Conservation (phyloP, 352 stramenopile species). For the Phytophthora megakarya region DNA sequence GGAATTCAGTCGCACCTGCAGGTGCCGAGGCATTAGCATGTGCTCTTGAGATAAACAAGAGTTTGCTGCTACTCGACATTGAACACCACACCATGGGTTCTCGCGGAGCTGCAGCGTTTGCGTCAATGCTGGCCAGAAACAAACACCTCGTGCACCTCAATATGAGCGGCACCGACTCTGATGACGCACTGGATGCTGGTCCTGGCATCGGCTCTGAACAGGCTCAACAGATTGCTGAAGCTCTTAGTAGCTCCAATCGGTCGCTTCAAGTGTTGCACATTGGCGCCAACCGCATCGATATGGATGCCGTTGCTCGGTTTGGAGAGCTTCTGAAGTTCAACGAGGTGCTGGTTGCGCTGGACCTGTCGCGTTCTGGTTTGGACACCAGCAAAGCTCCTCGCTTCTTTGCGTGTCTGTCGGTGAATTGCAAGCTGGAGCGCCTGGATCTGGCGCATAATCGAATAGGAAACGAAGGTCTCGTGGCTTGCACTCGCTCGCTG, state of each 20-base stretch:
- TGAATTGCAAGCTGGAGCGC: conserved; percentile 58
- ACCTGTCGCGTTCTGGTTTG: conserved; percentile 66
- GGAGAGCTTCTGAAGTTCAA: conserved; percentile 62
- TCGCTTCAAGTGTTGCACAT: conserved; percentile 61
- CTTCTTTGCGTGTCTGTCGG: conserved; percentile 71
- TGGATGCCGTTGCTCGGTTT: conserved; percentile 59
- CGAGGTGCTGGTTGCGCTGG: conserved; percentile 51
- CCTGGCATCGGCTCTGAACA: conserved; percentile 57
- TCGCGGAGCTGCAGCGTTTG: conserved; percentile 59
- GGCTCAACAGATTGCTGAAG: conserved; percentile 47
- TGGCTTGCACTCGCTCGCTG: conserved; percentile 60
- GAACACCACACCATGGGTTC: conserved; percentile 75
- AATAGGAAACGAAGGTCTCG: conserved; percentile 74
- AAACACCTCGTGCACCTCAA: conserved; percentile 59
- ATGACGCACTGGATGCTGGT: conserved; percentile 48
- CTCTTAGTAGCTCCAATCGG: conserved; percentile 49
- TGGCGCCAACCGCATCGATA: conserved; percentile 64
- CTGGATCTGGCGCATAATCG: conserved; percentile 70
- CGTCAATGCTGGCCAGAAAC: conserved; percentile 64
- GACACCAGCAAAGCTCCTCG: conserved; percentile 57
- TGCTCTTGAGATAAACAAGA: conserved; percentile 63
- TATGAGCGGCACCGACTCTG: conserved; percentile 65
- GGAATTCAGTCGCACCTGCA: conserved; percentile 63
- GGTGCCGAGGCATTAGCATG: conserved; percentile 63
- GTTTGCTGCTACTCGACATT: conserved; percentile 66